Base-by-base conservation (phyloP, 257 asterid species). In the Solanum okadae region DNA sequence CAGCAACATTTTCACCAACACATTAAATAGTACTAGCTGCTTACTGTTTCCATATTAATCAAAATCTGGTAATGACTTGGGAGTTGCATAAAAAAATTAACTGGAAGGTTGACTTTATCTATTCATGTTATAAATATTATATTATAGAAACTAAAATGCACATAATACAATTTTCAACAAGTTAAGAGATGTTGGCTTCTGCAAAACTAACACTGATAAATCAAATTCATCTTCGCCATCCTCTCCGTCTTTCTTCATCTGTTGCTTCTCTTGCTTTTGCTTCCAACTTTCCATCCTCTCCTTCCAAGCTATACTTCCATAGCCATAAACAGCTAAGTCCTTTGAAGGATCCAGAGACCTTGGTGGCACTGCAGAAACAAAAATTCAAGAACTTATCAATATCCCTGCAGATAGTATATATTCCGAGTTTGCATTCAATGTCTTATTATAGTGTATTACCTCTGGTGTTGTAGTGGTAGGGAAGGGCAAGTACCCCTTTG, bases 271-370 rank as follows among this genome's bases (percentile, higher is more conserved):
- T 90, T 87, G 89, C 61, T 87, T 87, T 44, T 87, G 46, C 38
- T 86, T 90, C 90, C 90, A 88, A 15, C 12, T 34, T 29, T 88
- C 88, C 89, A 90, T 82, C 61, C 89, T 88, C 87, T 90, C 92
- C 87, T 90, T 90, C 92, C 92, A 90, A 6, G 92, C 90, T 38
- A 90, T 68, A 56, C 90, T 90, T 20, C 92, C 92, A 63, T 90
- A 90, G 16, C 92, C 92, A 29, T 90, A 88, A 40, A 88, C 87
- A 35, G 90, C 84, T 27, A 90, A 83, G 49, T 90, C 91, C 87
- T 88, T 90, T n/a, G 91, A 87, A 27, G 91, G 90, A 85, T 90
- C 92, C 86, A 90, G 52, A 9, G 92, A 81, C 71, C 88, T 88
- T 31, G 87, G 88, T 65, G 40, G 63, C 44, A 23, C 91, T 88